Base-by-base conservation (phyloP, 2,329 filamentous ascomycete genomes). In the Chlorencoelia australis region DNA sequence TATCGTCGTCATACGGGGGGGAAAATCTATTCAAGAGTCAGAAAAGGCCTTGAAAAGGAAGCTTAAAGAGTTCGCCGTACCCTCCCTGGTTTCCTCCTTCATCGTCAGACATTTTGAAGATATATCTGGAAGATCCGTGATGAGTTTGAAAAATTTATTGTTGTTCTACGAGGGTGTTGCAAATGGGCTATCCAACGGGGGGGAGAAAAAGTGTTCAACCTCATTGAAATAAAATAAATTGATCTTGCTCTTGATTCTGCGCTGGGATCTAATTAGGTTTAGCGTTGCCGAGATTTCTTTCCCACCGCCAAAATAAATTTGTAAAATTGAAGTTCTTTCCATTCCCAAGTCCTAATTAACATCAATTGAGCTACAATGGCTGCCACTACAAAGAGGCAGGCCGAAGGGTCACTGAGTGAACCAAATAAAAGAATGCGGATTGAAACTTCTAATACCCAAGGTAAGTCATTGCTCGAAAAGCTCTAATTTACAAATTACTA, bases 101-200 rank as follows among this genome's bases (percentile, higher is more conserved):
- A 63, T 78, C 79, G 63, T 84, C 80, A 61, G 80, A 86, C 81
- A 86, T 85, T 4, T 47, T 45, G 33, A 24, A n/a, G 19, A 15
- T 18, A 19, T 36, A 14, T 25, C 5, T 10, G 13, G 13, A 16
- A 33, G n/a, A 19, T 13, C 22, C 18, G 14, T 33, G 26, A 28
- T 16, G 21, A 21, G 14, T 6, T 28, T 30, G 13, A 10, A 25
- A 25, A 28, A n/a, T n/a, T n/a, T n/a, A n/a, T n/a, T n/a, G n/a
- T n/a, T n/a, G n/a, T n/a, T n/a, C n/a, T n/a, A n/a, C n/a, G n/a
- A n/a, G n/a, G n/a, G 20, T 31, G 27, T 24, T 39, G 37, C 28
- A 39, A 32, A 28, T 22, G 31, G 37, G 48, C 49, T 50, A 49
- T 46, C 44, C 44, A 35, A 32, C 39, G 25, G 18, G 35, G 29